Percentiles rank a stretch among this genome's conserved stretches.
Conservation (phyloP, 345 rosid species). For the Camelina sativa region DNA sequence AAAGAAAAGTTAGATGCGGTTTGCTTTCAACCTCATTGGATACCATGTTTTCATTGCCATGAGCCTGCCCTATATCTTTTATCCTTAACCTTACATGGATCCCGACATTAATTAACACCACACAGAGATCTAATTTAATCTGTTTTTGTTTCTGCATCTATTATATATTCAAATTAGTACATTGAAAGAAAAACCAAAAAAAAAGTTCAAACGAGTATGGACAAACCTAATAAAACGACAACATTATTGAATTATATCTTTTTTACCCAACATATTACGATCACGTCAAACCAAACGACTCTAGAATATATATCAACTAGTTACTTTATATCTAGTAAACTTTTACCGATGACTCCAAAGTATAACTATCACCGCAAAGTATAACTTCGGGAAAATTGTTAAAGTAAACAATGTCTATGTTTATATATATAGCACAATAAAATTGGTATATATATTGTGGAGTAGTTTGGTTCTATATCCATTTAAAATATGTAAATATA, state of each 20-base stretch:
- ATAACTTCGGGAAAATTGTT: neutral
- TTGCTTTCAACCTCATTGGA: constrained; percentile 39
- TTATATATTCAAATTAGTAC: constrained; percentile 6
- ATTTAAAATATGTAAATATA: neutral
- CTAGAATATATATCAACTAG: constrained; percentile 4
- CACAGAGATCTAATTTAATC: neutral
- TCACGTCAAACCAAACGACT: constrained; percentile 20
- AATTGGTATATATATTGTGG: neutral
- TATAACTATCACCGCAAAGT: neutral
- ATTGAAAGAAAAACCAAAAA: neutral
- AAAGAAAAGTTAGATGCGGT: constrained; percentile 22
- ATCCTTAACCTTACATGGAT: constrained; percentile 34
- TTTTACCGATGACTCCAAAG: neutral
- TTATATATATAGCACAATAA: no score
- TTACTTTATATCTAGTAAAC: neutral
- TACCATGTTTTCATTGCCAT: constrained; percentile 37
- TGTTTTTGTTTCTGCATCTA: neutral
- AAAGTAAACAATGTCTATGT: neutral
- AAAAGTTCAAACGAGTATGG: constrained; percentile 12
- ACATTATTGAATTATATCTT: neutral
- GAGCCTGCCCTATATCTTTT: constrained; percentile 30
- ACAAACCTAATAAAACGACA: constrained; percentile 33
- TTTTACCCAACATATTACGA: constrained; percentile 4
- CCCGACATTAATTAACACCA: constrained; percentile 34
- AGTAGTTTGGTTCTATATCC: no score